Evolutionary conservation across 2,329 filamentous ascomycete species (phyloP), one percentile per base, ranked within the genome.

Genomic region (Trichoderma endophyticum): DNA sequence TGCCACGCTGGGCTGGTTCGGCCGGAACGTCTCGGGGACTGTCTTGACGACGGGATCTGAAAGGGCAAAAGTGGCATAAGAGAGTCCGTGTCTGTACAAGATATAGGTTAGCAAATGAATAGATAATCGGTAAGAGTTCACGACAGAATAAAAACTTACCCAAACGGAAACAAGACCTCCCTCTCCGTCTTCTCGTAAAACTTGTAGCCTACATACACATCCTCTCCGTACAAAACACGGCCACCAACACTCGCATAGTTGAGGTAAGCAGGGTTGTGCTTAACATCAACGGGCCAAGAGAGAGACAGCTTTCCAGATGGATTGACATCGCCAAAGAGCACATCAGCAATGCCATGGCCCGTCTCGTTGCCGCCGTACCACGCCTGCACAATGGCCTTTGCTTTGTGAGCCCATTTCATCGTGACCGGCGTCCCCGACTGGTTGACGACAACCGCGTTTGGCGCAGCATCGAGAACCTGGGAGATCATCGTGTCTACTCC

Each of bases 301-400:
- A 66, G 21, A 11, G 63, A 32, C 9, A 66, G 1, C 24, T 66
- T 66, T 2, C 63, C 63, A 2, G 63, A 34, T 2, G 63, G 63
- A n/a, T 54, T 66, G 15, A 57, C 48, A 6, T 51, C 9, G 21
- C 63, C 63, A 39, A 66, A 66, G 2, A 66, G 15, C 12, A 66
- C 63, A 57, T 66, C 63, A 1, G 48, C 34, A 21, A 66, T 66
- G 7, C 63, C 63, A 4, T 66, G 63, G 48, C 63, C 63, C 18
- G 48, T 66, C 63, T 66, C 63, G 4, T 66, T 66, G 6, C 63
- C 63, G 9, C 63, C 63, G 9, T 66, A 66, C 63, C 63, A 66
- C 1, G 63, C 63, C 30, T 66, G 63, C 9, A 66, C 51, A 18
- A 66, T 66, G 48, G 63, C 63, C 18, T 24, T 56, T 5, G 63